Percentiles rank a stretch among this genome's conserved stretches.
phyloP scores from a whole-genome alignment of 148 eudicot genomes.

The Chenopodium suecicum region DNA sequence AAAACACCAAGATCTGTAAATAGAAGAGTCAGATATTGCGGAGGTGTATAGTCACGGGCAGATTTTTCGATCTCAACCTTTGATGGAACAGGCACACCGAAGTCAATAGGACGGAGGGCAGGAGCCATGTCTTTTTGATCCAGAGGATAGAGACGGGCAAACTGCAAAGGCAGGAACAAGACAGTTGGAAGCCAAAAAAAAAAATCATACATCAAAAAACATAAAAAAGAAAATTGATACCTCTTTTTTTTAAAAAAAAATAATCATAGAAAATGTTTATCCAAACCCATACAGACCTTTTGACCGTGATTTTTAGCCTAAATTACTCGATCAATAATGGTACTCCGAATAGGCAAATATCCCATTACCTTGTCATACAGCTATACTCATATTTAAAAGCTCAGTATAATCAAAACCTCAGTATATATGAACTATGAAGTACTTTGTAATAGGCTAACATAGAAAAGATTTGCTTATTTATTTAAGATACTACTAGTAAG shows the following conservation, averaged over 20 bases:
- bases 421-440: no score
- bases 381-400: no score
- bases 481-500: neutral
- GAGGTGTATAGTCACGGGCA: conserved; percentile 96
- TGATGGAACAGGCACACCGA: conserved; percentile 93
- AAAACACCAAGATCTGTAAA: conserved; percentile 90
- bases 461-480: neutral
- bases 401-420: neutral
- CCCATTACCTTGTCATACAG: neutral
- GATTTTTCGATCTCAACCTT: conserved; percentile 95
- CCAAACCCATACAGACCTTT: neutral
- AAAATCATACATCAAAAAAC: no score
- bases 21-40: conserved; percentile 86
- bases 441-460: neutral
- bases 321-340: neutral
- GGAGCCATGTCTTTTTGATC: conserved; percentile 99
- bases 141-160: conserved; percentile 94
- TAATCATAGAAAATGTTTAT: neutral
- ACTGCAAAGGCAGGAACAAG: conserved; percentile 43
- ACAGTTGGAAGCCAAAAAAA: neutral
- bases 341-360: neutral
- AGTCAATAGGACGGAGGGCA: conserved; percentile 89
- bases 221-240: no score
- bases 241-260: neutral
- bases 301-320: neutral